Base-by-base conservation (phyloP, 257 asterid genomes). In the Solanum sejunctum region DNA sequence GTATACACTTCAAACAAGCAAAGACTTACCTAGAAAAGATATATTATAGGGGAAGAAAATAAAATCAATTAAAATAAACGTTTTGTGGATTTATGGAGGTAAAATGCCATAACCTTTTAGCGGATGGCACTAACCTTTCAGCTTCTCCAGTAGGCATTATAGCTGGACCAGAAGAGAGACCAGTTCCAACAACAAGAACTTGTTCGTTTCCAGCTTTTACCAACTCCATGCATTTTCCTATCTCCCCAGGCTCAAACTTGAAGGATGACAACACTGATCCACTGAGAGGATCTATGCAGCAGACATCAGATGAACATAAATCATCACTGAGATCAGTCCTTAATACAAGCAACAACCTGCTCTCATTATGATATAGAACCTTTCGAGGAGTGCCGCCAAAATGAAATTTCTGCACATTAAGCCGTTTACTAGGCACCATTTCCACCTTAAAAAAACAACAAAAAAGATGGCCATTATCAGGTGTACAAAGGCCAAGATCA, bases 141-240 rank as follows among this genome's bases (percentile, higher is more conserved):
- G 99, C 98, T 94, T 96, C 99, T 84, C 99, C 99, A 87, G 93
- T 93, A 21, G 98, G 94, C 98, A 95, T 95, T 86, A 96, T 92
- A 89, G 93, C 97, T 70, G 98, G 96, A 85, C 99, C 98, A 84
- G 95, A 86, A 86, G 98, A 95, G 69, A 88, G 91, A 89, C 98
- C 92, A 70, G 99, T 96, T 83, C 99, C 99, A 86, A 96, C 91
- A 86, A 96, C 96, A 93, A 96, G 87, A 75, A 96, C 97, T 45
- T 88, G 92, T 87, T 94, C 97, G 77, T 88, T 89, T 63, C 98
- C 97, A 80, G 87, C 93, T 89, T 93, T 95, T 82, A 96, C 91
- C 58, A 96, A 90, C 87, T 94, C 97, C 99, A 96, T 96, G 92
- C 99, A 96, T 90, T 95, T 95, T 80, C 98, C 97, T 0, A 94